These are phyloP conservation scores for Chiua virens DNA, from an alignment of 768 basidiomycete genomes.

Conservation along the genomic window DNA sequence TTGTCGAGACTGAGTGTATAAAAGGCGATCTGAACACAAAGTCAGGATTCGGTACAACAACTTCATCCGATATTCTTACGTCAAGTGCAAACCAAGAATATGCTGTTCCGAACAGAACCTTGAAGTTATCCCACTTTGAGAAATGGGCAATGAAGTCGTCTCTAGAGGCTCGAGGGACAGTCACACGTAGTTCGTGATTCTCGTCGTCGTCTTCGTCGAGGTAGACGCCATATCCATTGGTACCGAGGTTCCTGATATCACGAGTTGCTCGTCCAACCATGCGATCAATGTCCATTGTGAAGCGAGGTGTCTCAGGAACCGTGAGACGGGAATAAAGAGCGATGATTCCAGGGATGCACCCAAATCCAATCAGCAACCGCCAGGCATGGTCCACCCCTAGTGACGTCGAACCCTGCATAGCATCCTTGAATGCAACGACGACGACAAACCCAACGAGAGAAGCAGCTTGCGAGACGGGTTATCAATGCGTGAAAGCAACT, in stretches of 20 bases:
- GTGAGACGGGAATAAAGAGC: constrained; percentile 89
- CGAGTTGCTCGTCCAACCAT: constrained; percentile 68
- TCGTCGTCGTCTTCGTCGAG: constrained; percentile 44
- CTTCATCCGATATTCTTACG: constrained; percentile 46
- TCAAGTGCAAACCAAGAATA: constrained; percentile 89
- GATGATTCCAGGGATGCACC: constrained; percentile 71
- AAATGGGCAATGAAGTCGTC: constrained; percentile 69
- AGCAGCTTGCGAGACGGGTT: constrained; percentile 41
- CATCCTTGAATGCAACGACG: constrained; percentile 60
- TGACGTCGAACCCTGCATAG: constrained; percentile 39
- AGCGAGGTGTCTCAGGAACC: constrained; percentile 88
- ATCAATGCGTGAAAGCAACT: not conserved
- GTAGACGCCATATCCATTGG: constrained; percentile 43
- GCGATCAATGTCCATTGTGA: constrained; percentile 31
- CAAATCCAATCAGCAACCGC: constrained; percentile 84
- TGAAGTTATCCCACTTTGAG: constrained; percentile 68
- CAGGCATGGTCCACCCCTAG: constrained; percentile 72
- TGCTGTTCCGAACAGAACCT: constrained; percentile 70
- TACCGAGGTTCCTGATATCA: constrained; percentile 62
- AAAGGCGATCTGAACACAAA: constrained; percentile 63
- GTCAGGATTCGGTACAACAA: not conserved
- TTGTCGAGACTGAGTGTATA: constrained; percentile 85
- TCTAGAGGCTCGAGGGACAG: constrained; percentile 62
- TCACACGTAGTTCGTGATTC: constrained; percentile 47
- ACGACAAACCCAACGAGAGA: constrained; percentile 63